Evolutionary conservation across 306 rosid genomes (phyloP).

Genomic region (Pyrus bretschneideri): DNA sequence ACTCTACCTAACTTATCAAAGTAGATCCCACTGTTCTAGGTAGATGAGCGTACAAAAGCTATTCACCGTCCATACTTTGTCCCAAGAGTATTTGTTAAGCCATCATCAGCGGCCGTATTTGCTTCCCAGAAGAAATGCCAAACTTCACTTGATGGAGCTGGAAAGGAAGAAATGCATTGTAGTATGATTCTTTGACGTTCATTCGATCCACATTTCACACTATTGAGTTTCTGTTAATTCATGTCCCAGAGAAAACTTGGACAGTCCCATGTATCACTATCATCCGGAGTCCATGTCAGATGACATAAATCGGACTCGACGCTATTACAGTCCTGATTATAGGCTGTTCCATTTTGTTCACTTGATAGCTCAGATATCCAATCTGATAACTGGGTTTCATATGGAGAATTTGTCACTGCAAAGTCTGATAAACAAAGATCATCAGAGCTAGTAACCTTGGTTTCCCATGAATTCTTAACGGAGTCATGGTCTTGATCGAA

Average conservation of each 20-base stretch:
- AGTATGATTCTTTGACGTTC: too few relatives aligned
- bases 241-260: constrained; percentile 52
- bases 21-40: too few relatives aligned
- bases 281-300: constrained; percentile 24
- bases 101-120: background rate
- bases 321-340: constrained; percentile 24
- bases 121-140: background rate
- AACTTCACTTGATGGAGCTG: background rate
- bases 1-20: background rate
- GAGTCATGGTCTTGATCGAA: background rate
- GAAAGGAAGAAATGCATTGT: background rate
- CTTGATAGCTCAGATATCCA: constrained; percentile 46
- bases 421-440: constrained; percentile 22
- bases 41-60: background rate
- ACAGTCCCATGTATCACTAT: constrained; percentile 36
- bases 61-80: background rate
- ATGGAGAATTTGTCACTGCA: constrained; percentile 39
- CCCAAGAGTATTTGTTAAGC: background rate
- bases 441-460: constrained; percentile 20
- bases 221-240: constrained; percentile 5
- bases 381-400: constrained; percentile 41
- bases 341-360: constrained; percentile 24
- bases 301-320: constrained; percentile 11
- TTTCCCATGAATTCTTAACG: constrained; percentile 12
- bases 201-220: background rate